These are phyloP conservation scores for Cercospora berteroae DNA, from an alignment of 2,329 filamentous ascomycete genomes.

Conservation along the genomic window DNA sequence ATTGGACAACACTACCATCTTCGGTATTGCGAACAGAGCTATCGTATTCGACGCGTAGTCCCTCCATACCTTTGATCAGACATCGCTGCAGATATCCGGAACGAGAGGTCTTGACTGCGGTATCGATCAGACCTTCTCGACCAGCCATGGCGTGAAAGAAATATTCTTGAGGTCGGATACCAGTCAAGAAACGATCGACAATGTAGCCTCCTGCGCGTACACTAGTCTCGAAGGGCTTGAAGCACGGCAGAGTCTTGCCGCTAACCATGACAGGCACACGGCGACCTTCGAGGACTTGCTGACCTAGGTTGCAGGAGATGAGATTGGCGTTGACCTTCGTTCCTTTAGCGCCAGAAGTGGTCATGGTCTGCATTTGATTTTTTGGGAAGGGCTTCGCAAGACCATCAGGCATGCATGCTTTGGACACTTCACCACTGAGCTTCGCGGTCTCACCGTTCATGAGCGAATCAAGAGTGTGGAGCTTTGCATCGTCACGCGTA, in stretches of 20 bases:
- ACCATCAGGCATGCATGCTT: constrained; percentile 73
- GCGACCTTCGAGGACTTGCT: constrained; percentile 92
- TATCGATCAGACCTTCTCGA: constrained; percentile 96
- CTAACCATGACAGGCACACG: constrained; percentile 97
- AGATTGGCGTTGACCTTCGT: constrained; percentile 90
- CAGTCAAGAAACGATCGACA: constrained; percentile 93
- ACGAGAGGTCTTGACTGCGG: constrained; percentile 94
- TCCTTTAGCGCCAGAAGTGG: constrained; percentile 92
- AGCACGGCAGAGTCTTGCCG: constrained; percentile 92
- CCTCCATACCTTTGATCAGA: constrained; percentile 98
- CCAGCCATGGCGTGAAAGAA: constrained; percentile 99
- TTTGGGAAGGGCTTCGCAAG: constrained; percentile 89
- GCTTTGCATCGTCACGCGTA: constrained; percentile 84
- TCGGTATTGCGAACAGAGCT: constrained; percentile 82
- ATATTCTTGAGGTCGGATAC: constrained; percentile 94
- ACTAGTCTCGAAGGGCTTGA: constrained; percentile 85
- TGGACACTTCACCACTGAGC: constrained; percentile 76
- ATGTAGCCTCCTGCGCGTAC: constrained; percentile 91
- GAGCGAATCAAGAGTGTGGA: constrained; percentile 82
- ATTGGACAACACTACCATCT: constrained; percentile 90
- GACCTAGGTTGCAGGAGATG: constrained; percentile 95
- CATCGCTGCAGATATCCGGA: constrained; percentile 96
- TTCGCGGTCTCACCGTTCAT: constrained; percentile 69
- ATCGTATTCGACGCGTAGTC: constrained; percentile 87
- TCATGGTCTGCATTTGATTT: constrained; percentile 99